Conservation (phyloP, 805 yeast species). For the Martiniozyma abietophila region DNA sequence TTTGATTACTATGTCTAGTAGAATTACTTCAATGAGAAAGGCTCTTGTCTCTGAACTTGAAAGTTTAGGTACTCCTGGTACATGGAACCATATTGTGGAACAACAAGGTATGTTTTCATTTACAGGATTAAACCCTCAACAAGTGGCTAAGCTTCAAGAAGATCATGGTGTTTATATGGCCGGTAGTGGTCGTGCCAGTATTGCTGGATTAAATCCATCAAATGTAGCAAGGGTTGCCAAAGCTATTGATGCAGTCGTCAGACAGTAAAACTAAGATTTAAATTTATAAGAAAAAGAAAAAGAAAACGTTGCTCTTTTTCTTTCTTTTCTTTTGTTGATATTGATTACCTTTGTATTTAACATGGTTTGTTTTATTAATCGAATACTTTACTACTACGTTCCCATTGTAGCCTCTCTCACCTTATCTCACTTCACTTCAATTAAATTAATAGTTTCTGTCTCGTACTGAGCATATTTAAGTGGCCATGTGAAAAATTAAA, state of each 20-base stretch:
- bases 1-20: constrained; percentile 75
- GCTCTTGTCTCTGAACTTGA: constrained; percentile 53
- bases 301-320: not conserved
- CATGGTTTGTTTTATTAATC: no score
- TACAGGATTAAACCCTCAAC: constrained; percentile 73
- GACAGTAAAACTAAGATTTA: constrained; percentile 8
- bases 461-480: no score
- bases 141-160: constrained; percentile 66
- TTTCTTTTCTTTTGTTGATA: not conserved
- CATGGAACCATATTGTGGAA: constrained; percentile 81
- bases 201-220: constrained; percentile 81
- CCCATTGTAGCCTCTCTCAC: no score
- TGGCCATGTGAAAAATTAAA: no score
- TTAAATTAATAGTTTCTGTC: no score
- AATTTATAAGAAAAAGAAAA: not conserved
- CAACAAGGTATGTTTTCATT: constrained; percentile 97
- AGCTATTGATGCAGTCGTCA: constrained; percentile 72
- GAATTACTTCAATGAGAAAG: constrained; percentile 74
- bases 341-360: no score
- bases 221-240: constrained; percentile 74
- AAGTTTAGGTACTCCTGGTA: constrained; percentile 70
- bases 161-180: constrained; percentile 79
- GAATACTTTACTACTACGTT: no score
- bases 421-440: no score
- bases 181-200: constrained; percentile 79